Evolutionary conservation across 1,284 basidiomycete species (phyloP).

Genomic region (Pyrrhoderma noxium): DNA sequence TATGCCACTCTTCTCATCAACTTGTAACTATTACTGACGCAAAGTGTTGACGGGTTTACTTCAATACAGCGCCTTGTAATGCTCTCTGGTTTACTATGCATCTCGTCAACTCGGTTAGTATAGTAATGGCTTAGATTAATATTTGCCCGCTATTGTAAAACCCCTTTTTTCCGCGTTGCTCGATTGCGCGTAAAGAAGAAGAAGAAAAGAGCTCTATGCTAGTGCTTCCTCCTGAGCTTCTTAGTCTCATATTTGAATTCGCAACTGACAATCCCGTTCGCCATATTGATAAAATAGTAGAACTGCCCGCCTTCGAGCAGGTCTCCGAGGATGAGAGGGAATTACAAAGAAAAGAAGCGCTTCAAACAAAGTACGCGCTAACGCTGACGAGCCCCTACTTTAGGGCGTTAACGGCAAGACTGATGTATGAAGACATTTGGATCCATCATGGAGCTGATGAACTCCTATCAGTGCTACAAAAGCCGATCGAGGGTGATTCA

Average conservation of each 20-base stretch:
- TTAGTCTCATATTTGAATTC: slow-evolving; percentile 1
- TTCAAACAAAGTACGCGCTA: not conserved
- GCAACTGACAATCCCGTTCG: slow-evolving; percentile 3
- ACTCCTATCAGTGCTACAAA: not conserved
- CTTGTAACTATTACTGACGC: too few relatives aligned
- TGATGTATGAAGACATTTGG: slow-evolving; percentile 9
- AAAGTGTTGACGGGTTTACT: too few relatives aligned
- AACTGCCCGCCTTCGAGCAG: slow-evolving; percentile 2
- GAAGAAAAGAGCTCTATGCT: not conserved
- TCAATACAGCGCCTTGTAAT: too few relatives aligned
- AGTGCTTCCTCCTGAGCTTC: slow-evolving; percentile 1
- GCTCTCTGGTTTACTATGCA: too few relatives aligned
- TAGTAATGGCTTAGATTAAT: too few relatives aligned
- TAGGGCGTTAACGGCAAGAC: not conserved
- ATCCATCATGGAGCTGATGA: not conserved
- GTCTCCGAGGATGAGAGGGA: not conserved
- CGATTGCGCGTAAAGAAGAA: too few relatives aligned
- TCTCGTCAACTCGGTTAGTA: too few relatives aligned
- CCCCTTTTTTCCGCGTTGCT: too few relatives aligned
- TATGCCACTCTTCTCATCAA: too few relatives aligned
- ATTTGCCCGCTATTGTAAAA: too few relatives aligned
- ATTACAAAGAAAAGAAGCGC: not conserved
- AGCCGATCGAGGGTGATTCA: not conserved
- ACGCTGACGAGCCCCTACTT: not conserved
- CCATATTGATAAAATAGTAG: not conserved